These are phyloP conservation scores for Populus simonii DNA, from an alignment of 345 rosid genomes.

Conservation along the genomic window DNA sequence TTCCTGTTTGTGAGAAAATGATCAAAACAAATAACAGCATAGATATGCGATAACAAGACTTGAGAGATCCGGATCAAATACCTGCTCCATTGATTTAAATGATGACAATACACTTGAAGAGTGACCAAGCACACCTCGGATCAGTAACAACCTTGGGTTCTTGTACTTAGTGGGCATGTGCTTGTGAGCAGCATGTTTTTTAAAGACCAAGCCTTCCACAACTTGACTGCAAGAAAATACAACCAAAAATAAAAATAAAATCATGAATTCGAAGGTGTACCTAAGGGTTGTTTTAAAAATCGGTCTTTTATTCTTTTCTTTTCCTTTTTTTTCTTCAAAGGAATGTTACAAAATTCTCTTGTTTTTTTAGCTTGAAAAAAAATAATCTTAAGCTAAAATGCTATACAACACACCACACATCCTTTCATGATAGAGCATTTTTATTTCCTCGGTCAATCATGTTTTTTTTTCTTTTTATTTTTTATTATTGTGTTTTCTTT, in stretches of 20 bases:
- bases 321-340: too few relatives aligned
- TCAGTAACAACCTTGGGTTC: slow-evolving; percentile 70
- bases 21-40: slow-evolving; percentile 19
- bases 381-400: background rate
- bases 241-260: background rate
- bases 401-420: too few relatives aligned
- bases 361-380: background rate
- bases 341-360: background rate
- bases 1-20: slow-evolving; percentile 47
- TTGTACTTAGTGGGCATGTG: slow-evolving; percentile 82
- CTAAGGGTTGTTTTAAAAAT: too few relatives aligned
- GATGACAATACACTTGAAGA: slow-evolving; percentile 77
- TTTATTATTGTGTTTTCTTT: too few relatives aligned
- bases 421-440: background rate
- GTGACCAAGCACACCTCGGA: slow-evolving; percentile 69
- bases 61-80: slow-evolving; percentile 18
- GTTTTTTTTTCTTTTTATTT: too few relatives aligned
- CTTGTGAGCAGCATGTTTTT: slow-evolving; percentile 94
- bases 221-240: slow-evolving; percentile 60
- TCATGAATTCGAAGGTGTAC: background rate
- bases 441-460: background rate
- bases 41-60: background rate
- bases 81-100: slow-evolving; percentile 65
- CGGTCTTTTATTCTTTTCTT: too few relatives aligned
- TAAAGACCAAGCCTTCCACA: slow-evolving; percentile 82